phyloP scores from a whole-genome alignment of 78 protist genomes.

The Dictyostelium citrinum region DNA sequence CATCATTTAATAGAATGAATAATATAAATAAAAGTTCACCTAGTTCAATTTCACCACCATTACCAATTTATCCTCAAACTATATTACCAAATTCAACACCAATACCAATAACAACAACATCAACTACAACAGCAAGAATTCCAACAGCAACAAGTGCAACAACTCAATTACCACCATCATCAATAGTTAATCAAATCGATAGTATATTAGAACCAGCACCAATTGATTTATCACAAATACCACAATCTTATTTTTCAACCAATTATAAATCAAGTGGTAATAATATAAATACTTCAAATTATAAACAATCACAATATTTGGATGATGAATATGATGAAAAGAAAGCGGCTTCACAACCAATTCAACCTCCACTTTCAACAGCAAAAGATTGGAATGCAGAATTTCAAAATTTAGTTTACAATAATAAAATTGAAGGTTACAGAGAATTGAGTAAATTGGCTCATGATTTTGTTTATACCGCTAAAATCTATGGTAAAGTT shows the following conservation, averaged over 20 bases:
- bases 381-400: conserved; percentile 81
- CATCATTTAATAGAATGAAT: background rate
- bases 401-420: conserved; percentile 60
- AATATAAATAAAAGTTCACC: background rate
- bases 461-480: conserved; percentile 82
- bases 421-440: conserved; percentile 61
- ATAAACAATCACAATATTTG: background rate
- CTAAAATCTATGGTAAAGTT: conserved; percentile 74
- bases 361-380: conserved; percentile 33
- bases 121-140: background rate
- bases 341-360: conserved; percentile 29
- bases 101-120: background rate
- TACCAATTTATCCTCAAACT: background rate
- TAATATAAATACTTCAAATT: background rate
- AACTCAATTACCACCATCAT: background rate
- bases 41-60: background rate
- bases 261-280: conserved; percentile 1
- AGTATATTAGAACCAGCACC: background rate
- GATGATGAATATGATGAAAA: conserved; percentile 66
- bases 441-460: conserved; percentile 63
- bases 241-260: conserved; percentile 34
- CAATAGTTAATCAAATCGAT: background rate
- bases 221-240: conserved; percentile 50
- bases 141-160: background rate
- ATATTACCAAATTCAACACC: background rate